phyloP scores from a whole-genome alignment of 208 protist genomes.

The Dictyostelium gargantuum region DNA sequence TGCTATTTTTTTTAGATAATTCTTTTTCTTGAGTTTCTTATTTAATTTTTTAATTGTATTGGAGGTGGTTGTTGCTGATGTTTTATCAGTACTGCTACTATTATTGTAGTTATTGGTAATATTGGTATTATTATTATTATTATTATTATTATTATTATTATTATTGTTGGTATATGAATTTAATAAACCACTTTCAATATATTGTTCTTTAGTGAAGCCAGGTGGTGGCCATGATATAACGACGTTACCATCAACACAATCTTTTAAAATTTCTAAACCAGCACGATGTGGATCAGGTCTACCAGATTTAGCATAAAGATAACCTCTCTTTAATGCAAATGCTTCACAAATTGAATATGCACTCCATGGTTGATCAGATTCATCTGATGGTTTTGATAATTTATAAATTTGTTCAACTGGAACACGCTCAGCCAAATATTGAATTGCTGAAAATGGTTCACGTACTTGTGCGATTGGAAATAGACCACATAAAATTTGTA shows the following conservation, averaged over 20 bases:
- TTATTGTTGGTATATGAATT: not conserved
- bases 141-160: not conserved
- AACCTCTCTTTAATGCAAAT: slow-evolving; percentile 92
- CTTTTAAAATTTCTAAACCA: slow-evolving; percentile 73
- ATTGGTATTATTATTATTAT: not conserved
- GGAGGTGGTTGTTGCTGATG: not conserved
- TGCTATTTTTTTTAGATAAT: not conserved
- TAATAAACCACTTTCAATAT: not conserved
- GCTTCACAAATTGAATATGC: slow-evolving; percentile 92
- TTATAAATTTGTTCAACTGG: slow-evolving; percentile 91
- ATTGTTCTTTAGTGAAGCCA: not conserved
- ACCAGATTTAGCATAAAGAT: slow-evolving; percentile 87
- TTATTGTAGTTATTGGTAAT: not conserved
- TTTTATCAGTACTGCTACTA: not conserved
- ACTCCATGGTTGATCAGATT: slow-evolving; percentile 84
- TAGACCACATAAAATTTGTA: slow-evolving; percentile 93
- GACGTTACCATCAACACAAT: slow-evolving; percentile 64
- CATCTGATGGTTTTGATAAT: slow-evolving; percentile 83
- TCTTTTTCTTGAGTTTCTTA: not conserved
- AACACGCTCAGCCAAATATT: slow-evolving; percentile 92
- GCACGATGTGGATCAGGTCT: slow-evolving; percentile 90
- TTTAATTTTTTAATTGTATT: not conserved
- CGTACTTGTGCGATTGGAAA: slow-evolving; percentile 96
- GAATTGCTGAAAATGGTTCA: slow-evolving; percentile 93
- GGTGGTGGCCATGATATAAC: slow-evolving; percentile 61